Evolutionary conservation across 1,284 basidiomycete species (phyloP), one percentile per base, ranked within the genome.

Genomic region (Cystobasidium pallidum): DNA sequence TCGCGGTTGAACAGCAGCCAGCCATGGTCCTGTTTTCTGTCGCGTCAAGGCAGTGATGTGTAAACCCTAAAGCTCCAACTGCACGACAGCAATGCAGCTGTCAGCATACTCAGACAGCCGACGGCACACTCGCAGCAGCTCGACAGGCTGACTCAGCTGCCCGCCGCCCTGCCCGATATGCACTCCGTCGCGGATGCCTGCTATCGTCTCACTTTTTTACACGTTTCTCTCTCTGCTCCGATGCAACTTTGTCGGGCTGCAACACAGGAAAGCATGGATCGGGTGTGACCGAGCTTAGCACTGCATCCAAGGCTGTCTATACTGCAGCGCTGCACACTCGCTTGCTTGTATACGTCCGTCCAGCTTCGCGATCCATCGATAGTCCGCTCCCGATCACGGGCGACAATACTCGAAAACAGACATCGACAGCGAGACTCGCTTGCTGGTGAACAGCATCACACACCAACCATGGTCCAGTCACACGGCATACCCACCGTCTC

Each of bases 401-500:
- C 36, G 36, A 39, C 36, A 39, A 55, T 24, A 55, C 28, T 55
- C 28, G 28, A 55, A 30, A 24, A 55, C 36, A 30, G 17, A 6
- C 28, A 36, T 34, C 55, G 19, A 36, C 54, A 57, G n/a, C 32
- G 4, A 54, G 54, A 55, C 30, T 34, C 28, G 4, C 21, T 26
- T 3, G 51, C 51, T 47, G 45, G 28, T 54, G 36, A 39, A 39
- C 13, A 6, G 36, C 36, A 55, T 55, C 17, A 13, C 34, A 32
- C 34, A 39, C 21, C 39, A 15, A 21, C 51, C 7, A 70, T 52
- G 62, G 64, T 32, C 34, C 51, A 51, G 26, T 41, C 63, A n/a
- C 66, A 57, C 41, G 66, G 66, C 17, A 67, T 67, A 36, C 66
- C 66, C 32, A 57, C 66, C 1, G 54, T 67, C 30, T 32, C 68